These are phyloP conservation scores for Trichoderma sp. DNA, from an alignment of 2,329 filamentous ascomycete genomes.

Conservation along the genomic window DNA sequence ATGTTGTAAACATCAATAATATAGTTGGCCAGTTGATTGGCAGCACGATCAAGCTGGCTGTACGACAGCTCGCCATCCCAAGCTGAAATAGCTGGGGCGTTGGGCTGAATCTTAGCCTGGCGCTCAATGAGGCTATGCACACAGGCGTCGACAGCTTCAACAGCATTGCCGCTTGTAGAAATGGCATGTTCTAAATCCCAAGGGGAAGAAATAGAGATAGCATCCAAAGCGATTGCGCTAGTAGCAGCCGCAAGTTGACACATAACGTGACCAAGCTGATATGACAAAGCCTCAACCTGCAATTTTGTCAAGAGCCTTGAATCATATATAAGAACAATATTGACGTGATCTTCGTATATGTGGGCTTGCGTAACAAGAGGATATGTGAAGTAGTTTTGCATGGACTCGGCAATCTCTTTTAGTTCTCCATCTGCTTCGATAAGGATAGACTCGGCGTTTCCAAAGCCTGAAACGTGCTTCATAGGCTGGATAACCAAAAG, in stretches of 20 bases:
- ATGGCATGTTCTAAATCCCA: conserved; percentile 4
- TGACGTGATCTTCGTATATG: conserved; percentile 5
- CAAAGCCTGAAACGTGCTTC: conserved; percentile 1
- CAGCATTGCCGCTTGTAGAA: neutral
- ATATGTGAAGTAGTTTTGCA: conserved; percentile 21
- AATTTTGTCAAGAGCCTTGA: neutral
- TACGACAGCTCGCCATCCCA: conserved; percentile 26
- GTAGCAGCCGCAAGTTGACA: neutral
- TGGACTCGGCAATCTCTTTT: too few relatives aligned
- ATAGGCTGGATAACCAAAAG: conserved; percentile 31
- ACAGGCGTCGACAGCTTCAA: conserved; percentile 35
- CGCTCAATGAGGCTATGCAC: conserved; percentile 28
- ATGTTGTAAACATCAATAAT: neutral
- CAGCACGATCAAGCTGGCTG: conserved; percentile 3
- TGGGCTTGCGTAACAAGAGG: conserved; percentile 24
- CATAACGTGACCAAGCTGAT: conserved; percentile 13
- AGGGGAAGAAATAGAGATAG: conserved; percentile 9
- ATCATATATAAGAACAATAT: conserved; percentile 13
- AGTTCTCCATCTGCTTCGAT: neutral
- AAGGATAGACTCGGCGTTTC: neutral
- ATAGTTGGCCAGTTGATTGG: conserved; percentile 22
- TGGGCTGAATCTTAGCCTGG: neutral
- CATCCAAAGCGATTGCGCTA: neutral
- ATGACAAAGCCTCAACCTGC: conserved; percentile 6
- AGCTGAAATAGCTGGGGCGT: conserved; percentile 23